Evolutionary conservation across 768 basidiomycete species (phyloP), one percentile per base, ranked within the genome.

Genomic region (Suillus luteus): DNA sequence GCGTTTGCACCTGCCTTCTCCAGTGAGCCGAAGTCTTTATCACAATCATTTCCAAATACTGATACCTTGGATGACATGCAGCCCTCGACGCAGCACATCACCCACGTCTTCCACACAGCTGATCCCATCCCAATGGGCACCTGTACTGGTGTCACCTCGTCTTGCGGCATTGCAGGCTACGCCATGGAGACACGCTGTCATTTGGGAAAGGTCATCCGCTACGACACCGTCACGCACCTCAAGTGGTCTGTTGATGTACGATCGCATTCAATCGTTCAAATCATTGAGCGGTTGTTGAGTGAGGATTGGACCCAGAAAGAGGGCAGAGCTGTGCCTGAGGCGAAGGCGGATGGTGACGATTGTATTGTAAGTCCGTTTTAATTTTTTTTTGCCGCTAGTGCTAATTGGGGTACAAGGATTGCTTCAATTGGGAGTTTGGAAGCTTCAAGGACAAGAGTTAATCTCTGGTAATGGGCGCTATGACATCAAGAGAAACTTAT

Each of bases 111-210:
- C 70, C 91, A 98, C 72, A 98, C 91, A 1, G 96, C 90, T 24
- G 96, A 99, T 80, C 96, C 96, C 0, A 92, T 98, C 41, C 85
- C 96, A 3, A 91, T 92, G 85, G 92, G 92, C 1, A 82, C 82
- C 0, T 95, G 93, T 70, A 95, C 80, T 14, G 94, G 93, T 14
- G 80, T 91, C 1, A 79, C 83, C 10, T 95, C 91, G 0, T 76
- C 84, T 0, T 99, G 96, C 73, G 86, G 89, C 17, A 83, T 92
- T 40, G 93, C 80, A 0, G 96, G 96, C 1, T 96, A 92, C 70
- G 96, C 94, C 0, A 78, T 95, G 76, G 93, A 95, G 77, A 84
- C 88, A 3, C 81, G 79, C n/a, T 99, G 96, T 70, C 96, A 98
- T 73, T 82, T 91, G 0, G 96, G 96, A 27, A 86, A 90, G 71